phyloP scores from a whole-genome alignment of 768 basidiomycete genomes.

The Leccinum rimulosum region DNA sequence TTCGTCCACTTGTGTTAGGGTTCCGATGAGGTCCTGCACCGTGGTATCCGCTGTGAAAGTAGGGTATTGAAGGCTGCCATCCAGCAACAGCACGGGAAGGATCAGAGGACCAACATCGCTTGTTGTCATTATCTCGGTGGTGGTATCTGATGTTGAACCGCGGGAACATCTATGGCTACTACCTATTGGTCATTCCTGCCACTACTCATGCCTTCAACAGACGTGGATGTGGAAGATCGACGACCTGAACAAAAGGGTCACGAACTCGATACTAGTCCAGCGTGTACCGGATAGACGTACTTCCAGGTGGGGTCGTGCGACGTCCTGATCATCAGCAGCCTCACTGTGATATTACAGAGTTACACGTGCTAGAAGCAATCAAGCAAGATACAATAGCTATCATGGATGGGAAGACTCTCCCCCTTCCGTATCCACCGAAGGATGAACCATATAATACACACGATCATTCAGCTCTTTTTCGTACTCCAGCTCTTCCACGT shows the following conservation, averaged over 20 bases:
- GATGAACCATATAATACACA: constrained; percentile 89
- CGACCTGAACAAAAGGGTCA: too few relatives aligned
- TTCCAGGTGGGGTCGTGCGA: too few relatives aligned
- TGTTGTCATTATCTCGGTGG: constrained; percentile 19
- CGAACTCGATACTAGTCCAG: neutral
- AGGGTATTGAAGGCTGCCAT: constrained; percentile 61
- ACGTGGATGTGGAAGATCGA: too few relatives aligned
- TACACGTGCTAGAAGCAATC: constrained; percentile 1
- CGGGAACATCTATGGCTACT: too few relatives aligned
- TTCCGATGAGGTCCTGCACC: constrained; percentile 58
- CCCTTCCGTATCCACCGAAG: constrained; percentile 72
- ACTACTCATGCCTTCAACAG: too few relatives aligned
- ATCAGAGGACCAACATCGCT: constrained; percentile 39
- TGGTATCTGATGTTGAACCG: too few relatives aligned
- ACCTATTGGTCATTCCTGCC: too few relatives aligned
- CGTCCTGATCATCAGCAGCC: too few relatives aligned
- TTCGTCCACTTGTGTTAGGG: constrained; percentile 45
- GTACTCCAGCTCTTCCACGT: constrained; percentile 84
- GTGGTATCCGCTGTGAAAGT: constrained; percentile 52
- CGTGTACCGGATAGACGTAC: too few relatives aligned
- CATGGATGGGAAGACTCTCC: constrained; percentile 36
- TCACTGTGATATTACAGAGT: too few relatives aligned
- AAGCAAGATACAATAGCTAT: constrained; percentile 9
- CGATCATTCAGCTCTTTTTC: constrained; percentile 82
- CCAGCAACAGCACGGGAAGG: constrained; percentile 58